A percentile compares a stretch with the other conserved stretches of the same genome.
These are phyloP conservation scores for Populus deltoides DNA, from an alignment of 345 rosid species.

Conservation along the genomic window DNA sequence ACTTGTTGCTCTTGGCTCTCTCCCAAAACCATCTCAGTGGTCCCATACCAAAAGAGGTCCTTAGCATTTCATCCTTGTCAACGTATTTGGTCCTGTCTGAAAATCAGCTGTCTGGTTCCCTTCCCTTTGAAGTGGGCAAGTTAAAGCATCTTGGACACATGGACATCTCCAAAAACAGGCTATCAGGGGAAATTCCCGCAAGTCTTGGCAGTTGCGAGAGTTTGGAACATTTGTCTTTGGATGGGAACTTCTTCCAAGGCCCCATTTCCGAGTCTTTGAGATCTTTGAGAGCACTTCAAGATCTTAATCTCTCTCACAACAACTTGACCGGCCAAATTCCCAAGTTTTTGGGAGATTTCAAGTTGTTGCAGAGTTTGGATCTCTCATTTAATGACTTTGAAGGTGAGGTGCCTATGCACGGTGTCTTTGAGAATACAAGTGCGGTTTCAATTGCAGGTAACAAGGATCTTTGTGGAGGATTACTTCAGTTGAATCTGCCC, in stretches of 20 bases:
- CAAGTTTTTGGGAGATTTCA: background rate
- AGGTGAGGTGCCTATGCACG: too few species aligned
- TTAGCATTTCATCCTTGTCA: slow-evolving; percentile 14
- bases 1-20: background rate
- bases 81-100: background rate
- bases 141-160: background rate
- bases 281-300: slow-evolving; percentile 3
- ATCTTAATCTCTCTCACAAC: slow-evolving; percentile 4
- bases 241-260: too few species aligned
- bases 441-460: background rate
- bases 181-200: slow-evolving; percentile 12
- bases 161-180: background rate
- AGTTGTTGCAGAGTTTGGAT: background rate
- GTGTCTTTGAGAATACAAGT: too few species aligned
- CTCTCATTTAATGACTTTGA: too few species aligned
- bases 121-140: slow-evolving; percentile 12
- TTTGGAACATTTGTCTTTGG: background rate
- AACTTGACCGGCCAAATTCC: slow-evolving; percentile 11
- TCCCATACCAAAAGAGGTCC: slow-evolving; percentile 8
- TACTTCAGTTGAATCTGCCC: background rate
- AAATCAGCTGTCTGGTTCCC: background rate
- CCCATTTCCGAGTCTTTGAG: background rate
- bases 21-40: slow-evolving; percentile 1
- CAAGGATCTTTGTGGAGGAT: slow-evolving; percentile 12
- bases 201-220: slow-evolving; percentile 5